phyloP scores from a whole-genome alignment of 768 basidiomycete genomes.

The Lactarius deliciosus region DNA sequence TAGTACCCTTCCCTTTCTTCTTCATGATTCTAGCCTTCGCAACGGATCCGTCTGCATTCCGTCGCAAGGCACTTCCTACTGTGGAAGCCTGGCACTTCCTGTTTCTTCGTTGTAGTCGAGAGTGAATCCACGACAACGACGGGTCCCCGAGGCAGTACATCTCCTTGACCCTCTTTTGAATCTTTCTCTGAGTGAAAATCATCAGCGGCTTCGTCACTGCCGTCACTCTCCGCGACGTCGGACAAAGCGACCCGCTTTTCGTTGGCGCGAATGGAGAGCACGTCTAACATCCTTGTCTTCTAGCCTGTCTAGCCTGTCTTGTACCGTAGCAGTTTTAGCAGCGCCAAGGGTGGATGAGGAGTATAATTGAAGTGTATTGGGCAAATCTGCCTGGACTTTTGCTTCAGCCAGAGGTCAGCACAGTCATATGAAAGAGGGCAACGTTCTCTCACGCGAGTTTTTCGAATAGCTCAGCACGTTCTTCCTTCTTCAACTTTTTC shows the following conservation, averaged over 20 bases:
- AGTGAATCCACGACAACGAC: slow-evolving; percentile 18
- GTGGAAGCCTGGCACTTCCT: slow-evolving; percentile 33
- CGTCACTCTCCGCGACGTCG: slow-evolving; percentile 17
- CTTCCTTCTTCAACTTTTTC: slow-evolving; percentile 91
- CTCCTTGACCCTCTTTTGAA: slow-evolving; percentile 3
- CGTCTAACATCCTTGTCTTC: slow-evolving; percentile 62
- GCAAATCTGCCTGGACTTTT: slow-evolving; percentile 75
- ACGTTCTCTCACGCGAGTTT: slow-evolving; percentile 70
- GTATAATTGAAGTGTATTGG: slow-evolving; percentile 58
- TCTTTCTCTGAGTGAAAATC: neutral
- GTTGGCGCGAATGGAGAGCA: slow-evolving; percentile 50
- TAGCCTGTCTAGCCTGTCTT: slow-evolving; percentile 53
- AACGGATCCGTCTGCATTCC: slow-evolving; percentile 62
- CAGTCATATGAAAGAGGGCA: neutral
- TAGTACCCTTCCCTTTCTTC: slow-evolving; percentile 43
- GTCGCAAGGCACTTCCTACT: slow-evolving; percentile 65
- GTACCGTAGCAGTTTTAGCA: slow-evolving; percentile 59
- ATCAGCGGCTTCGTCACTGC: neutral
- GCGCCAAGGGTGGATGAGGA: slow-evolving; percentile 86
- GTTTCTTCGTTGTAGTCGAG: slow-evolving; percentile 15
- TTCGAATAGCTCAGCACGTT: slow-evolving; percentile 70
- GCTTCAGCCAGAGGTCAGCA: slow-evolving; percentile 32
- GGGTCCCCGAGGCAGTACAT: neutral
- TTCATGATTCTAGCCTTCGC: slow-evolving; percentile 49
- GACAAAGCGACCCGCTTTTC: slow-evolving; percentile 43